Percentiles rank a stretch among this genome's conserved stretches.
Evolutionary conservation across 2,329 filamentous ascomycete species (phyloP).

Genomic region (Rhexocercosporidium sp.): DNA sequence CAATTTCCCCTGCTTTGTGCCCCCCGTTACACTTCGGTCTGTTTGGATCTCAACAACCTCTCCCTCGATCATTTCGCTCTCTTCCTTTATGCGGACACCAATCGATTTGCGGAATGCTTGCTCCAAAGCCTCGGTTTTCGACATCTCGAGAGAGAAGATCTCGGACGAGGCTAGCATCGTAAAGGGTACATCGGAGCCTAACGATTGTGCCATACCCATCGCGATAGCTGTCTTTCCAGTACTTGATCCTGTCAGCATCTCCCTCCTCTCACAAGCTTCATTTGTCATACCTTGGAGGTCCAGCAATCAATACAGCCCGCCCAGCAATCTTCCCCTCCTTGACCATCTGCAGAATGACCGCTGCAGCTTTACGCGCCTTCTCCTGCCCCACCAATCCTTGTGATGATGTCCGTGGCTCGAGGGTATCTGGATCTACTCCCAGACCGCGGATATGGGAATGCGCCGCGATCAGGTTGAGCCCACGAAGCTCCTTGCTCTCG

Average conservation of each 20-base stretch:
- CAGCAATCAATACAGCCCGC: constrained; percentile 90
- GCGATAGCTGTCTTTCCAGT: constrained; percentile 98
- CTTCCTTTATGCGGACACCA: constrained; percentile 96
- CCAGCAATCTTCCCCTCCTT: constrained; percentile 99
- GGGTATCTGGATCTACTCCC: constrained; percentile 87
- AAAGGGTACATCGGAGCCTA: constrained; percentile 93
- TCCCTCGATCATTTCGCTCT: constrained; percentile 98
- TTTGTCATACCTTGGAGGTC: constrained; percentile 75
- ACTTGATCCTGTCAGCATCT: constrained; percentile 50
- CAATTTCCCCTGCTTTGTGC: constrained; percentile 97
- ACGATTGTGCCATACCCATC: constrained; percentile 97
- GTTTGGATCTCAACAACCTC: constrained; percentile 99
- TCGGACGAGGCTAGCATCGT: constrained; percentile 95
- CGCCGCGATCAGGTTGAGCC: constrained; percentile 95
- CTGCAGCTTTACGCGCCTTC: constrained; percentile 94
- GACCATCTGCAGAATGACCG: constrained; percentile 97
- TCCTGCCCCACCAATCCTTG: constrained; percentile 96
- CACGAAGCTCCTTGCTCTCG: constrained; percentile 94
- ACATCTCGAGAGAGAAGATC: constrained; percentile 99
- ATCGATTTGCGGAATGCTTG: constrained; percentile 99
- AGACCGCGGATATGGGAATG: constrained; percentile 98
- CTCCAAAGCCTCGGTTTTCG: constrained; percentile 96
- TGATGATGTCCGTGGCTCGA: constrained; percentile 83
- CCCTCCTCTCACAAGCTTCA: neutral
- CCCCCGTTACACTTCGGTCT: constrained; percentile 93